Percentiles rank a stretch among this genome's conserved stretches.
Conservation (phyloP, 192 early-diverging fungal species). For the Mortierella claussenii region DNA sequence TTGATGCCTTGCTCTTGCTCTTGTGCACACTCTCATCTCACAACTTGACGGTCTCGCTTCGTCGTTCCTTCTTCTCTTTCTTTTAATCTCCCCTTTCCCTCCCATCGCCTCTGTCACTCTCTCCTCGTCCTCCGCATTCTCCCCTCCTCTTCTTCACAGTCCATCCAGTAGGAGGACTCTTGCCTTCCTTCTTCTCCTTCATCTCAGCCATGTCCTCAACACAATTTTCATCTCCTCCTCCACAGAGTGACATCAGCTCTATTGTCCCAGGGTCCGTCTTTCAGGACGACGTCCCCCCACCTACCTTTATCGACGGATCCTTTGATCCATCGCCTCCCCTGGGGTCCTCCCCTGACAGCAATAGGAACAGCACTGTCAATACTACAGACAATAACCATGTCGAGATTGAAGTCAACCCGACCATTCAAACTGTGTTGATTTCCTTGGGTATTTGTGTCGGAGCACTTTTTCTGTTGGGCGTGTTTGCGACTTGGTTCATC, state of each 20-base stretch:
- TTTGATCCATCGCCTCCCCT: not conserved
- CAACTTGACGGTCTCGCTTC: too few species aligned
- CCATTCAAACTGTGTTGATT: constrained; percentile 21
- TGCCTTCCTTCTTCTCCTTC: not conserved
- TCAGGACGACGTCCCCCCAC: constrained; percentile 13
- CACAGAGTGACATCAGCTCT: constrained; percentile 3
- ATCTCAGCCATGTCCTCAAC: not conserved
- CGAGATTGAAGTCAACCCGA: constrained; percentile 24
- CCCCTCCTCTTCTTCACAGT: too few species aligned
- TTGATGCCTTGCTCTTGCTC: too few species aligned
- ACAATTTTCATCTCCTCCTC: not conserved
- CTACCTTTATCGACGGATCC: constrained; percentile 1
- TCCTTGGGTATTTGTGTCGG: constrained; percentile 32
- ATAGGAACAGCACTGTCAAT: not conserved
- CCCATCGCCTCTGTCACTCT: too few species aligned
- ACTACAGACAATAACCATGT: not conserved
- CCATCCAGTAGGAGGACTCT: too few species aligned
- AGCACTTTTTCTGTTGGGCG: constrained; percentile 23
- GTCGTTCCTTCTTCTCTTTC: too few species aligned
- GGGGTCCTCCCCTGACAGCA: not conserved
- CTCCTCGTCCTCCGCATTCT: too few species aligned
- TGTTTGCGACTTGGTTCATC: constrained; percentile 27
- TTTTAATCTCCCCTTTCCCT: too few species aligned
- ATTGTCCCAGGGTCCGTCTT: constrained; percentile 27
- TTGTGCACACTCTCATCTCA: too few species aligned